Percentiles rank a stretch among this genome's conserved stretches.
Conservation (phyloP, 495 filamentous ascomycete species). For the Talaromyces adpressus region DNA sequence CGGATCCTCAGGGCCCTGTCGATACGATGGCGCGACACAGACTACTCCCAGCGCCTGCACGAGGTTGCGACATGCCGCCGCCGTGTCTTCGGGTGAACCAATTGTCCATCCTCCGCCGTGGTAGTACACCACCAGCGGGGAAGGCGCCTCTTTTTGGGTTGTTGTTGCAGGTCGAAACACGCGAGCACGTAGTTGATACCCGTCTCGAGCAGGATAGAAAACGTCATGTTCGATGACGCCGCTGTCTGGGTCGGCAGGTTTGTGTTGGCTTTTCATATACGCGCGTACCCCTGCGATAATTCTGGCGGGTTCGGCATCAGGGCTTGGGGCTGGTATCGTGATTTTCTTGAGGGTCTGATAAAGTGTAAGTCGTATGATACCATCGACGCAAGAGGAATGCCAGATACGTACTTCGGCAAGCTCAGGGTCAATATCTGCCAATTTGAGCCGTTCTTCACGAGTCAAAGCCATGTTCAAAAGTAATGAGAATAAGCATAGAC, state of each 20-base stretch:
- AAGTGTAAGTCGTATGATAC: neutral
- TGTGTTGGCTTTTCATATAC: slow-evolving; percentile 6
- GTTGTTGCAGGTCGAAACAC: neutral
- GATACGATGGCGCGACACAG: slow-evolving; percentile 28
- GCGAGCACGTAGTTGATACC: slow-evolving; percentile 2
- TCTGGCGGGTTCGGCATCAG: neutral
- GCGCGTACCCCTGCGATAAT: neutral
- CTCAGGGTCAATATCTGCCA: slow-evolving; percentile 27
- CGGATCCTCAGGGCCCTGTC: slow-evolving; percentile 39
- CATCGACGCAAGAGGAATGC: neutral
- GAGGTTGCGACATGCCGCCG: slow-evolving; percentile 21
- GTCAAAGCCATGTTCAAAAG: slow-evolving; percentile 10
- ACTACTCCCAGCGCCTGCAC: slow-evolving; percentile 22
- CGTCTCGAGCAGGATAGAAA: slow-evolving; percentile 5
- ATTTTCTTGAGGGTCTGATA: slow-evolving; percentile 20
- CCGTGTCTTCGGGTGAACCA: slow-evolving; percentile 24
- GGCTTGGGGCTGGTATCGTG: slow-evolving; percentile 9
- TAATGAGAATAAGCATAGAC: neutral
- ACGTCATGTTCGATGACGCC: slow-evolving; percentile 1
- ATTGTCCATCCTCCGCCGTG: slow-evolving; percentile 39
- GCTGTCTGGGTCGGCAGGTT: neutral
- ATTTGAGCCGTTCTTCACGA: slow-evolving; percentile 22
- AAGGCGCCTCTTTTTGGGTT: neutral
- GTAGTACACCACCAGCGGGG: slow-evolving; percentile 3
- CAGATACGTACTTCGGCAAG: slow-evolving; percentile 22